Evolutionary conservation across 768 basidiomycete species (phyloP), one percentile per base, ranked within the genome.

Genomic region (Xerocomus brunneocitrinus): DNA sequence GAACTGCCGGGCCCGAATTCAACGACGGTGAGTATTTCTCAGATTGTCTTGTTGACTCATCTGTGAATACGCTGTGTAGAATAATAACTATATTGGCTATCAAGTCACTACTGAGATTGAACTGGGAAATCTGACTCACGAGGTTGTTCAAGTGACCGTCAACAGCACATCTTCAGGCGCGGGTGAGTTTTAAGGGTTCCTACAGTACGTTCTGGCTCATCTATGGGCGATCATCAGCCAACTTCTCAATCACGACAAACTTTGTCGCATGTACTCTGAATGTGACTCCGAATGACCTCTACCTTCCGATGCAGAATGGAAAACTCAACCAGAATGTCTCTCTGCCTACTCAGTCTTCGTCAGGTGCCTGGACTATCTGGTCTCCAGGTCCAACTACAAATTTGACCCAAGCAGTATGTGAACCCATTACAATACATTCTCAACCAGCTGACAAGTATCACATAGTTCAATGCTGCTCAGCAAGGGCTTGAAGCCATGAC

Each of bases 251-350:
- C 16, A 46, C 38, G 22, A 8, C 46, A 2, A 48, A 41, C 38
- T 59, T 48, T 51, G 46, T 49, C 10, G 55, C 46, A 54, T 59
- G 58, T 7, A 44, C 41, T 19, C 13, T 58, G 7, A 35, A 53
- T 44, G 31, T 49, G 28, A 35, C 13, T 35, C 16, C 36, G 3
- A 5, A 35, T 4, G 13, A 12, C 3, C 8, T 25, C 2, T n/a
- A 38, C 6, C 41, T 58, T 8, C 31, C 49, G 3, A 48, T 58
- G 49, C 10, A 43, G 16, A 19, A 44, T 54, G 56, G 56, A 2
- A 49, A 28, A 40, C 22, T 28, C 14, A 28, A 3, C 12, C 3
- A 30, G 5, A 2, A 28, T 25, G 2, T 22, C 7, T 3, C 30
- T 16, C 1, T 14, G 1, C 7, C n/a, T 25, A 19, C 30, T 31